Conservation (phyloP, 2,329 filamentous ascomycete genomes). For the Botrytis aclada region DNA sequence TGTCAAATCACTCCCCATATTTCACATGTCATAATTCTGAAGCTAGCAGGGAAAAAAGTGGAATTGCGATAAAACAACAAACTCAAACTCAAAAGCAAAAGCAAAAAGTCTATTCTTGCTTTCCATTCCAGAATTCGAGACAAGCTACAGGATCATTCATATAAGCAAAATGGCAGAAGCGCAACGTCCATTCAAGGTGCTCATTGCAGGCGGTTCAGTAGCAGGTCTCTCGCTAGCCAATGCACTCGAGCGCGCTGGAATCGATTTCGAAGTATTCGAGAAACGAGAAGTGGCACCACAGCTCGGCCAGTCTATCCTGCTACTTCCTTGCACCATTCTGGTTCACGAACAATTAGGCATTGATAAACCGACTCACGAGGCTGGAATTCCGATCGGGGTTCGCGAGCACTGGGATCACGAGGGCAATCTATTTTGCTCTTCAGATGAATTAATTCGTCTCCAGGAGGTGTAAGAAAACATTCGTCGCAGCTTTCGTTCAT, state of each 20-base stretch:
- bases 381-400: conserved; percentile 5
- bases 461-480: conserved; percentile 6
- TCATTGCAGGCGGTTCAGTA: conserved; percentile 30
- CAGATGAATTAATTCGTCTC: conserved; percentile 14
- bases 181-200: conserved; percentile 22
- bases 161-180: conserved; percentile 6
- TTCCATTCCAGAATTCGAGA: neutral
- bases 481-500: neutral
- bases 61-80: neutral
- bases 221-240: conserved; percentile 30
- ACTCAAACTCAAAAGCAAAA: neutral
- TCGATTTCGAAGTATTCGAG: conserved; percentile 32
- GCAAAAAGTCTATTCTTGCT: neutral
- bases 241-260: conserved; percentile 23
- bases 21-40: neutral
- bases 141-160: neutral
- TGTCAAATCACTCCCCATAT: neutral
- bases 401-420: conserved; percentile 14
- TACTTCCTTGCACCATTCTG: conserved; percentile 42
- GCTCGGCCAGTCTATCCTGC: conserved; percentile 28
- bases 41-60: neutral
- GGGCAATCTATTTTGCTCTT: conserved; percentile 6
- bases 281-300: conserved; percentile 26
- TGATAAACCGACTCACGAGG: conserved; percentile 11
- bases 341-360: conserved; percentile 49